phyloP scores from a whole-genome alignment of 1,284 basidiomycete genomes.

The Wolfiporia cocos region DNA sequence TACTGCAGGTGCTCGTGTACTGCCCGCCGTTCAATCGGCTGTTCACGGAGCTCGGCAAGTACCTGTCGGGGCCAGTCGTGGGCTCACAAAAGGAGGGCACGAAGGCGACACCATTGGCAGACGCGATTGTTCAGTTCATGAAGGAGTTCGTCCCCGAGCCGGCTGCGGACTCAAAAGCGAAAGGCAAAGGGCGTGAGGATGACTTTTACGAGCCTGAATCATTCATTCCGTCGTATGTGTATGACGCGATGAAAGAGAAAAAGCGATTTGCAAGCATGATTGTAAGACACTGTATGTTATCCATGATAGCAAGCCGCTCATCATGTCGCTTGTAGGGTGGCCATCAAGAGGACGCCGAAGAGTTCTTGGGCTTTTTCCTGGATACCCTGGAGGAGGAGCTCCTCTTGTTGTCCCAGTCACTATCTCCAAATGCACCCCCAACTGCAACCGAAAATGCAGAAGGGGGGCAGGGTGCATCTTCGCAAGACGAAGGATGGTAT shows the following conservation, averaged over 20 bases:
- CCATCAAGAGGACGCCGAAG: conserved; percentile 97
- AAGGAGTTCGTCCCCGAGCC: conserved; percentile 61
- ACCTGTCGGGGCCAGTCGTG: conserved; percentile 30
- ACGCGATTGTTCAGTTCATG: conserved; percentile 81
- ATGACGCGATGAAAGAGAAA: conserved; percentile 94
- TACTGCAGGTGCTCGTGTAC: conserved; percentile 88
- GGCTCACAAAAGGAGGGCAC: conserved; percentile 29
- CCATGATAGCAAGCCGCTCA: not conserved
- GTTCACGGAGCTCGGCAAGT: conserved; percentile 66
- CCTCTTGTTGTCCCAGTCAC: conserved; percentile 51
- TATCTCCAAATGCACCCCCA: conserved; percentile 30
- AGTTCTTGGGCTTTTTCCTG: conserved; percentile 97
- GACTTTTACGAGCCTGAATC: conserved; percentile 52
- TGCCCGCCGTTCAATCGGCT: conserved; percentile 82
- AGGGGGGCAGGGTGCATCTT: conserved; percentile 16
- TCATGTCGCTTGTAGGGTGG: conserved; percentile 51
- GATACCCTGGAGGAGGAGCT: conserved; percentile 96
- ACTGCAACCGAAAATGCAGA: conserved; percentile 31
- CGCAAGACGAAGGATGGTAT: conserved; percentile 71
- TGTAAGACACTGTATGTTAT: conserved; percentile 38
- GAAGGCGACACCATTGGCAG: conserved; percentile 70
- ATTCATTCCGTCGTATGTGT: conserved; percentile 87
- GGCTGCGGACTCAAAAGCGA: conserved; percentile 27
- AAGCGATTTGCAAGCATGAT: conserved; percentile 93
- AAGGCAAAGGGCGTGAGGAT: conserved; percentile 32